Percentiles rank a stretch among this genome's conserved stretches.
phyloP scores from a whole-genome alignment of 768 basidiomycete genomes.

The Rhodocollybia butyracea region DNA sequence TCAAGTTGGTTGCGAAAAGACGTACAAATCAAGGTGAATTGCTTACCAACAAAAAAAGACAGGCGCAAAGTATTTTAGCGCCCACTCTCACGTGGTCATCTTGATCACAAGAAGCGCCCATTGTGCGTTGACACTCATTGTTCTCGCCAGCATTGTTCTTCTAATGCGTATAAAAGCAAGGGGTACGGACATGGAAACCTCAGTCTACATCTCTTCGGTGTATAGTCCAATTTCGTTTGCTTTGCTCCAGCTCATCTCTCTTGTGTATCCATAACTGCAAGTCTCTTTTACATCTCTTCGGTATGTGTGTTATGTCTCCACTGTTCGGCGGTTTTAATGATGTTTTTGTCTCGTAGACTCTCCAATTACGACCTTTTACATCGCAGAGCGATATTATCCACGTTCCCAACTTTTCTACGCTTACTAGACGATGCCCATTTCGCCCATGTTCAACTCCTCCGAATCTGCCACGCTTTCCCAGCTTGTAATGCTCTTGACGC shows the following conservation, averaged over 20 bases:
- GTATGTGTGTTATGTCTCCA: background rate
- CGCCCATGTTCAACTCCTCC: background rate
- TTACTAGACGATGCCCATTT: background rate
- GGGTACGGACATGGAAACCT: too few relatives aligned
- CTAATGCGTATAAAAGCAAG: too few relatives aligned
- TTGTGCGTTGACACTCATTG: too few relatives aligned
- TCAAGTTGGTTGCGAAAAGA: too few relatives aligned
- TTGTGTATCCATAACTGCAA: background rate
- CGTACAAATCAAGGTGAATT: too few relatives aligned
- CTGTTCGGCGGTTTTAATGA: background rate
- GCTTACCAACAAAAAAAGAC: too few relatives aligned
- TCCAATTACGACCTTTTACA: background rate
- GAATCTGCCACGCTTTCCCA: background rate
- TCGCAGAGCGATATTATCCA: slow-evolving; percentile 1
- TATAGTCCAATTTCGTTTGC: background rate
- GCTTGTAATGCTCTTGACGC: background rate
- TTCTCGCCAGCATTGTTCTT: background rate
- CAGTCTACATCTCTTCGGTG: too few relatives aligned
- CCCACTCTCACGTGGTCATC: too few relatives aligned
- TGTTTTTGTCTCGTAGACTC: background rate
- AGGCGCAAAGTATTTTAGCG: too few relatives aligned
- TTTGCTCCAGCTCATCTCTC: background rate
- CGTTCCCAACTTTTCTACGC: background rate
- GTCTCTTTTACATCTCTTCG: background rate
- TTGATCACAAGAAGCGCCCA: too few relatives aligned